A percentile compares a stretch with the other conserved stretches of the same genome.
phyloP scores from a whole-genome alignment of 441 rosid species.

The Gossypium schwendimanii region DNA sequence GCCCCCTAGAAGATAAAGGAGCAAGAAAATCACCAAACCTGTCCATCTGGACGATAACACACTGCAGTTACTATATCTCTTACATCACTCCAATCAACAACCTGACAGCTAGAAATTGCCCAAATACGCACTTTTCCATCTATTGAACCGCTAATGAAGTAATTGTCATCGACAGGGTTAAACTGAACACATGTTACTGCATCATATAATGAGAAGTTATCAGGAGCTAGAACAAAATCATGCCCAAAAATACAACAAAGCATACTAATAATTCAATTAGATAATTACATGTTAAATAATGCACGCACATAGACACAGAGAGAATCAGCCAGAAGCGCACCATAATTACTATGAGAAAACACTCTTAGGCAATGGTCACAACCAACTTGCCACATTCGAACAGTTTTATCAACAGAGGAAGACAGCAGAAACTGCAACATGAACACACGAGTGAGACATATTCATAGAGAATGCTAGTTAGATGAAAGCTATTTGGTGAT shows the following conservation, averaged over 20 bases:
- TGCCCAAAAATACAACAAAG: slow-evolving; percentile 1
- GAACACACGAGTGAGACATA: slow-evolving; percentile 1
- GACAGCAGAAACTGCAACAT: slow-evolving; percentile 52
- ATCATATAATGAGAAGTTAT: slow-evolving; percentile 10
- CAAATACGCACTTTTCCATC: slow-evolving; percentile 97
- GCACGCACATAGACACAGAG: neutral
- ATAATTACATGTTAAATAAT: slow-evolving; percentile 8
- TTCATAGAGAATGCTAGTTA: neutral
- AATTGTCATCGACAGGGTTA: slow-evolving; percentile 75
- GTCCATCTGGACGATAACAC: slow-evolving; percentile 76
- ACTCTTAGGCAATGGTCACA: slow-evolving; percentile 35
- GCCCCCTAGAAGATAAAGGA: neutral
- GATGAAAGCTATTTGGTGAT: neutral
- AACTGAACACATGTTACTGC: slow-evolving; percentile 90
- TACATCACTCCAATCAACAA: slow-evolving; percentile 73
- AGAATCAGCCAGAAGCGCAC: slow-evolving; percentile 22
- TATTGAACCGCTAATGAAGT: slow-evolving; percentile 88
- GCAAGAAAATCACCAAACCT: slow-evolving; percentile 38
- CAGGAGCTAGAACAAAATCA: neutral
- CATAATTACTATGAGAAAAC: slow-evolving; percentile 53
- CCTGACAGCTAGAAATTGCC: slow-evolving; percentile 57
- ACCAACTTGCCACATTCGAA: slow-evolving; percentile 59
- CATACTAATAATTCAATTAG: neutral
- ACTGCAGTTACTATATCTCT: slow-evolving; percentile 86
- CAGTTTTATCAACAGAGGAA: slow-evolving; percentile 57